Percentiles rank a stretch among this genome's conserved stretches.
phyloP scores from a whole-genome alignment of 164 flowering plant species.

The Vitis rotundifolia region DNA sequence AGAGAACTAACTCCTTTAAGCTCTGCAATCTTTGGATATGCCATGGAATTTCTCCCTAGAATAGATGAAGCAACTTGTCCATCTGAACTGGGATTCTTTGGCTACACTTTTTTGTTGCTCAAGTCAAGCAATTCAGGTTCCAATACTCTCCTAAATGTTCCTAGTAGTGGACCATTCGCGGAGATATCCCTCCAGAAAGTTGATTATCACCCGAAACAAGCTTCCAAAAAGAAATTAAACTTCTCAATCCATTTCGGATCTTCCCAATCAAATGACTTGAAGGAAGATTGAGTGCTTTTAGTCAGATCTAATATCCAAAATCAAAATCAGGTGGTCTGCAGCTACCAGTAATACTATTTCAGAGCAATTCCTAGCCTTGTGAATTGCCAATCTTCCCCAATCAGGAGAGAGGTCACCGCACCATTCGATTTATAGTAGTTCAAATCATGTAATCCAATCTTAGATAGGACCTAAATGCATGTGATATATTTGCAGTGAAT shows the following conservation, averaged over 20 bases:
- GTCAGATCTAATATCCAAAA: not conserved
- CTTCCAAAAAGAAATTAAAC: not conserved
- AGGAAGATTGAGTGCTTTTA: constrained; percentile 16
- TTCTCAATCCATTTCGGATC: constrained; percentile 14
- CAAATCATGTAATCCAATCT: constrained; percentile 10
- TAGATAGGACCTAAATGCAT: constrained; percentile 15
- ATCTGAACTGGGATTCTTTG: constrained; percentile 14
- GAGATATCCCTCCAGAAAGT: constrained; percentile 18
- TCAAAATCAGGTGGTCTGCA: constrained; percentile 5
- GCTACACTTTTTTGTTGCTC: no score
- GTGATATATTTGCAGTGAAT: constrained; percentile 10
- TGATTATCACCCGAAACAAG: constrained; percentile 10
- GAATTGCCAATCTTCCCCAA: constrained; percentile 14
- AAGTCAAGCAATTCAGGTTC: no score
- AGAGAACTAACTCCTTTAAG: constrained; percentile 8
- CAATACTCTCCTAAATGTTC: not conserved
- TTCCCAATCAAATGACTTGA: constrained; percentile 14
- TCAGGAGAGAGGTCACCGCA: constrained; percentile 13
- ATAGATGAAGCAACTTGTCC: constrained; percentile 8
- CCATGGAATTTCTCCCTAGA: constrained; percentile 7
- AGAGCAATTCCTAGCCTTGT: not conserved
- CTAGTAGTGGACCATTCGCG: constrained; percentile 4
- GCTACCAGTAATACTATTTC: constrained; percentile 9
- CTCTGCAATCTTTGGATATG: not conserved
- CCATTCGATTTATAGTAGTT: constrained; percentile 6